These are phyloP conservation scores for Pichia sp. DNA, from an alignment of 1,139 yeast species.

Conservation along the genomic window DNA sequence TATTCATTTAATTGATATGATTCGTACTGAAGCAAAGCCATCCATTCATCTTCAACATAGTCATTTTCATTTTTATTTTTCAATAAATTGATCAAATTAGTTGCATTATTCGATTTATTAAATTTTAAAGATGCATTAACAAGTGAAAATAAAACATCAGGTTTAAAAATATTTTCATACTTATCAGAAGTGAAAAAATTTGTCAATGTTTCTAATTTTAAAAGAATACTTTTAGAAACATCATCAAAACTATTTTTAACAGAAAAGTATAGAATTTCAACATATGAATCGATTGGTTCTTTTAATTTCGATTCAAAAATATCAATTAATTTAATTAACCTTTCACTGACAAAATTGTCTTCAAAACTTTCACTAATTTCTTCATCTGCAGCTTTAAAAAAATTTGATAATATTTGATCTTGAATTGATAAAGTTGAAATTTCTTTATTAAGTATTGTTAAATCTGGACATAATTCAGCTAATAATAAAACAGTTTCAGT, in stretches of 20 bases:
- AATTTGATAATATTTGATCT: slow-evolving; percentile 17
- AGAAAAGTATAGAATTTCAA: slow-evolving; percentile 27
- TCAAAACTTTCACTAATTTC: slow-evolving; percentile 26
- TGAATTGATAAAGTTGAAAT: slow-evolving; percentile 7
- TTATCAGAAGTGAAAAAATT: slow-evolving; percentile 12
- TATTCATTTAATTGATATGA: slow-evolving; percentile 11
- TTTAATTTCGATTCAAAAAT: slow-evolving; percentile 17
- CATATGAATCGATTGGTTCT: slow-evolving; percentile 21
- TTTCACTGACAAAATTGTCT: slow-evolving; percentile 21
- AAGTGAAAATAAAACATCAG: slow-evolving; percentile 25
- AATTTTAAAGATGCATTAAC: slow-evolving; percentile 24
- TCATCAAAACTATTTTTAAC: slow-evolving; percentile 24
- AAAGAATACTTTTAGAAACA: slow-evolving; percentile 19
- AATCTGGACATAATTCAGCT: slow-evolving; percentile 18
- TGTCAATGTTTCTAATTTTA: slow-evolving; percentile 20
- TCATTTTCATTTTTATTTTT: slow-evolving; percentile 11
- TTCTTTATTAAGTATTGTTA: slow-evolving; percentile 11
- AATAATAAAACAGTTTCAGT: slow-evolving; percentile 22
- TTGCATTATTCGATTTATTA: slow-evolving; percentile 12
- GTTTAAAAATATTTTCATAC: slow-evolving; percentile 13
- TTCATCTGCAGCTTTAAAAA: slow-evolving; percentile 26
- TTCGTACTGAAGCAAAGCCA: slow-evolving; percentile 22
- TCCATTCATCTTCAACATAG: slow-evolving; percentile 23
- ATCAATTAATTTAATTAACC: slow-evolving; percentile 17
- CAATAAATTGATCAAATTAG: slow-evolving; percentile 15